Evolutionary conservation across 495 filamentous ascomycete genomes (phyloP), one percentile per base, ranked within the genome.

Genomic region (Collariella sp.): DNA sequence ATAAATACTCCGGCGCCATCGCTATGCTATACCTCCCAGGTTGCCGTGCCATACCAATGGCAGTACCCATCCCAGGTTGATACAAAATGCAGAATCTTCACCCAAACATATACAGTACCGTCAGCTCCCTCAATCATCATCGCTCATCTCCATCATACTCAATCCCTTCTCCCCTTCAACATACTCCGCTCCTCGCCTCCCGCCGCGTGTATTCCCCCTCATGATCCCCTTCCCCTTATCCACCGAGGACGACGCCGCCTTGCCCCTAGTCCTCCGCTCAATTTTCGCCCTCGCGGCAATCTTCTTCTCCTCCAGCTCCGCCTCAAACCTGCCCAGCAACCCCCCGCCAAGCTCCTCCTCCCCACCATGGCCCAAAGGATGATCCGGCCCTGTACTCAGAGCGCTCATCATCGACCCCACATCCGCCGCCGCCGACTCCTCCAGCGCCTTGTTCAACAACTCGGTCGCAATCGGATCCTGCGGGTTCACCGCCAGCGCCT

Each of bases 401-500:
- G 33, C 59, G 5, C 43, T 50, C 15, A 55, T 35, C 49, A 56
- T 15, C 42, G 7, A 29, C 22, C 22, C 60, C 52, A 64, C 36
- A 24, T 54, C 60, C 34, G 74, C 71, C n/a, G 65, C 18, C 0
- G 80, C 74, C 65, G 82, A 85, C 62, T 89, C 80, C 52, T 87
- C 82, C 1, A 90, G 70, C 10, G 86, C 86, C 47, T 87, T 85
- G 42, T 82, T 83, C 15, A 91, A 68, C 34, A 91, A 67, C 52
- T 87, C 87, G 11, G 84, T 87, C 5, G 86, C 86, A 42, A 88
- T 82, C 10, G 86, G 80, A 38, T 88, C 86, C 73, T 73, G 86
- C 53, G 72, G 83, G 61, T 75, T 81, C 66, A 74, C 85, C 55
- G 70, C 85, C 56, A 94, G 76, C 0, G 88, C 88, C 70, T 91